Evolutionary conservation across 1,139 yeast genomes (phyloP).

Genomic region (Kodamaea suecica): DNA sequence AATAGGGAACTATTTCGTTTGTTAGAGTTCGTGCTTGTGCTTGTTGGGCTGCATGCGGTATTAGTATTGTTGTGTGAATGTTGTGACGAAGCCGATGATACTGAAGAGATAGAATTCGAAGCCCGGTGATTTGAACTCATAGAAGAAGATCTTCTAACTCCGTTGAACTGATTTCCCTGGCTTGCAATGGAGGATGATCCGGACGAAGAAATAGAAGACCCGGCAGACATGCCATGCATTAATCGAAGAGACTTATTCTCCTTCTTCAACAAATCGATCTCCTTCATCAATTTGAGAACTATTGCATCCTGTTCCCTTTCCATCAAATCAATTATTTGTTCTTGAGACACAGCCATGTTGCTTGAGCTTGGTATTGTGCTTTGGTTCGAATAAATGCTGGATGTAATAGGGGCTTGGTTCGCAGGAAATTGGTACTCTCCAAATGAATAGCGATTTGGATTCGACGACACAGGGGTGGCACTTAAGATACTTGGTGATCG

Average conservation of each 20-base stretch:
- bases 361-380: not conserved
- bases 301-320: constrained; percentile 70
- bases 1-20: constrained; percentile 15
- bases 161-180: not conserved
- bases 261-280: constrained; percentile 48
- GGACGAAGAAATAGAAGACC: constrained; percentile 5
- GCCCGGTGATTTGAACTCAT: constrained; percentile 15
- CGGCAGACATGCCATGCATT: constrained; percentile 4
- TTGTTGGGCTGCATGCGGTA: not conserved
- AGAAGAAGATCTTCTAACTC: constrained; percentile 15
- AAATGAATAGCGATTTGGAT: constrained; percentile 12
- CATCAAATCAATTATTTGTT: constrained; percentile 58
- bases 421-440: constrained; percentile 9
- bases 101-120: constrained; percentile 14
- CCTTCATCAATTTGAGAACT: constrained; percentile 55
- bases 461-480: constrained; percentile 11
- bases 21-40: constrained; percentile 4
- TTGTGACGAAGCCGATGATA: constrained; percentile 10
- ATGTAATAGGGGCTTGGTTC: not conserved
- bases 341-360: constrained; percentile 16
- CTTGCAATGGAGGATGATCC: not conserved
- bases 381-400: not conserved
- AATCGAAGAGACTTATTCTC: constrained; percentile 42
- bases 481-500: constrained; percentile 14
- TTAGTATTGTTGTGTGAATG: constrained; percentile 4